Evolutionary conservation across 441 rosid species (phyloP).

Genomic region (Populus trichocarpa): DNA sequence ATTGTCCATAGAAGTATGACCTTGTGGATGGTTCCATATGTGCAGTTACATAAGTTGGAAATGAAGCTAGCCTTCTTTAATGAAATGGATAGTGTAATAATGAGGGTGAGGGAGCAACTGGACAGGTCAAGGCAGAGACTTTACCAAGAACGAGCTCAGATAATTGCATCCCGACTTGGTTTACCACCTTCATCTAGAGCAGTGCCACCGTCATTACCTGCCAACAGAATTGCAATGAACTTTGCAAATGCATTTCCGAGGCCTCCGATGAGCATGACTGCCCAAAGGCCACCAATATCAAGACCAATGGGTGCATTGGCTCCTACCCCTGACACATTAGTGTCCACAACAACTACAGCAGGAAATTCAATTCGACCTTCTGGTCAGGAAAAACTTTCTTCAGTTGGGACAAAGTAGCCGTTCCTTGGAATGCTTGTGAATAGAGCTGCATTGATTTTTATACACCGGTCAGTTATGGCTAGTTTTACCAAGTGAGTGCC

Average conservation of each 20-base stretch:
- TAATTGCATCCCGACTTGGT: slow-evolving; percentile 87
- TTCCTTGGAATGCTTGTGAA: slow-evolving; percentile 20
- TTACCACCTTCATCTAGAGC: slow-evolving; percentile 61
- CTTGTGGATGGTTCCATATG: not conserved
- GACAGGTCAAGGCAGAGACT: slow-evolving; percentile 86
- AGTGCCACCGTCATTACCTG: slow-evolving; percentile 49
- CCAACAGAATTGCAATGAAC: slow-evolving; percentile 69
- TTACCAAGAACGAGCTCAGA: slow-evolving; percentile 86
- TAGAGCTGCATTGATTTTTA: slow-evolving; percentile 18
- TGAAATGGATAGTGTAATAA: slow-evolving; percentile 65
- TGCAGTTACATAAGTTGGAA: slow-evolving; percentile 88
- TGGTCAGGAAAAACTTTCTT: slow-evolving; percentile 43
- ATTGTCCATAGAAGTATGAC: slow-evolving; percentile 11
- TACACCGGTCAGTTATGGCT: slow-evolving; percentile 3
- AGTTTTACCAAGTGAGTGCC: slow-evolving; percentile 30
- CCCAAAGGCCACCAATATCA: slow-evolving; percentile 67
- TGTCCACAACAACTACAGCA: slow-evolving; percentile 43
- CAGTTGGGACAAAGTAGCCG: slow-evolving; percentile 37
- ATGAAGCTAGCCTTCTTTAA: slow-evolving; percentile 71
- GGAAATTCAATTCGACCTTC: slow-evolving; percentile 55
- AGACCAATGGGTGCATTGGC: slow-evolving; percentile 51
- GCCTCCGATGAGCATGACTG: slow-evolving; percentile 58
- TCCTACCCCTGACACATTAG: slow-evolving; percentile 40
- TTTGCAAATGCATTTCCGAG: slow-evolving; percentile 56
- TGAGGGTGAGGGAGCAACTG: slow-evolving; percentile 80